Conservation (phyloP, 2,329 filamentous ascomycete genomes). For the Colletotrichum sp. region DNA sequence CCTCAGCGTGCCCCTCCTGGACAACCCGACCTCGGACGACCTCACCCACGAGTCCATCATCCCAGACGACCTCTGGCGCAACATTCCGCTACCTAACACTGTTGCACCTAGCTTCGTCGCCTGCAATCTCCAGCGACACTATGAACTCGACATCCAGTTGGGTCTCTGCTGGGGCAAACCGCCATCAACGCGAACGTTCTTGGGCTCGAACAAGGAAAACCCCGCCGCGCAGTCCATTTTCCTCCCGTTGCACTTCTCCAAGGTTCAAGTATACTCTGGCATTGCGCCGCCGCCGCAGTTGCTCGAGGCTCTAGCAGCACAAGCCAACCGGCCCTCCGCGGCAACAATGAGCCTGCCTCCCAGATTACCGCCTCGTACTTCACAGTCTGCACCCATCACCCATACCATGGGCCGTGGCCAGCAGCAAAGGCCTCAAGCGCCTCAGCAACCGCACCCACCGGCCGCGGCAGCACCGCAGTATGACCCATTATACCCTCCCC, state of each 20-base stretch:
- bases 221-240: conserved; percentile 66
- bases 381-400: conserved; percentile 30
- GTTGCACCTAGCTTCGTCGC: conserved; percentile 86
- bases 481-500: conserved; percentile 64
- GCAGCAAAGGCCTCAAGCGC: conserved; percentile 23
- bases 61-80: conserved; percentile 75
- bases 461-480: conserved; percentile 33
- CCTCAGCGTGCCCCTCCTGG: conserved; percentile 73
- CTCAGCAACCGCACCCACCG: conserved; percentile 29
- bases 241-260: conserved; percentile 77
- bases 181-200: conserved; percentile 35
- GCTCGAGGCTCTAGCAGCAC: conserved; percentile 60
- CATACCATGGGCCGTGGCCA: conserved; percentile 25
- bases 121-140: conserved; percentile 84
- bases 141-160: conserved; percentile 83
- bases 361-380: conserved; percentile 37
- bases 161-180: conserved; percentile 77
- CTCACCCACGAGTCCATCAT: conserved; percentile 72
- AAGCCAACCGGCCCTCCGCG: conserved; percentile 37
- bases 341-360: conserved; percentile 39
- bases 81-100: conserved; percentile 77
- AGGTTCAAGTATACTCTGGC: conserved; percentile 83
- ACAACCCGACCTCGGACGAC: conserved; percentile 53
- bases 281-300: conserved; percentile 82
- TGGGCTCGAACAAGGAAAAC: conserved; percentile 26